phyloP scores from a whole-genome alignment of 2,329 filamentous ascomycete species.

The Didymella sp. region DNA sequence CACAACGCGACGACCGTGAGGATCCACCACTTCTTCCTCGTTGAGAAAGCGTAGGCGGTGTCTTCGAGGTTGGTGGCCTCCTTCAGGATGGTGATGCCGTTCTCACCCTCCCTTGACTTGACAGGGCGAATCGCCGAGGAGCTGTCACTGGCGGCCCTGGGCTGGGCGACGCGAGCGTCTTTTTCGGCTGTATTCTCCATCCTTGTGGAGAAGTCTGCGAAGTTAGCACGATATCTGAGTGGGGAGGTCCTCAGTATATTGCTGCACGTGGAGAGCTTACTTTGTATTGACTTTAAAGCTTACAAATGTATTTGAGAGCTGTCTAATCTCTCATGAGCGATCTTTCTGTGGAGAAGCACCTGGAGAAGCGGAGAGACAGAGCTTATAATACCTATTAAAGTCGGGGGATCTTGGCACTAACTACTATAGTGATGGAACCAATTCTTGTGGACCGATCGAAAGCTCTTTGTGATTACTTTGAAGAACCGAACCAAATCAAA shows the following conservation, averaged over 20 bases:
- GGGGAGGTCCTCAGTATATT: not conserved
- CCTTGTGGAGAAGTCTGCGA: not conserved
- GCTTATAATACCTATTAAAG: not conserved
- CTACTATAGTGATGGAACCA: not conserved
- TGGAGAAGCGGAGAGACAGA: not conserved
- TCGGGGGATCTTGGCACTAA: not conserved
- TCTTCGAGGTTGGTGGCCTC: constrained; percentile 31
- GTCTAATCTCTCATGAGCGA: not conserved
- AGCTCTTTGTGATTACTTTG: not conserved
- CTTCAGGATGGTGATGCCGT: constrained; percentile 19
- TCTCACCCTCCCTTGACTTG: not conserved
- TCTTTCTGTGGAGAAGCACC: not conserved
- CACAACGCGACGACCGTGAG: constrained; percentile 61
- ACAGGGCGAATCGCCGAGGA: constrained; percentile 1
- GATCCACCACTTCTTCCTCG: constrained; percentile 61
- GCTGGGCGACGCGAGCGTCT: not conserved
- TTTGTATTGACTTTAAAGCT: not conserved
- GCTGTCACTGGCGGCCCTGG: not conserved
- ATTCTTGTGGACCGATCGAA: not conserved
- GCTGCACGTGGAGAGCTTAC: not conserved
- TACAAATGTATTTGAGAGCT: not conserved
- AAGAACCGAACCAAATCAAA: not conserved
- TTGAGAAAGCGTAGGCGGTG: constrained; percentile 56
- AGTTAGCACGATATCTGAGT: not conserved
- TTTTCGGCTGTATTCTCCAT: constrained; percentile 10